Conservation (phyloP, 202 grass and related monocot genomes). For the Carex arenaria region DNA sequence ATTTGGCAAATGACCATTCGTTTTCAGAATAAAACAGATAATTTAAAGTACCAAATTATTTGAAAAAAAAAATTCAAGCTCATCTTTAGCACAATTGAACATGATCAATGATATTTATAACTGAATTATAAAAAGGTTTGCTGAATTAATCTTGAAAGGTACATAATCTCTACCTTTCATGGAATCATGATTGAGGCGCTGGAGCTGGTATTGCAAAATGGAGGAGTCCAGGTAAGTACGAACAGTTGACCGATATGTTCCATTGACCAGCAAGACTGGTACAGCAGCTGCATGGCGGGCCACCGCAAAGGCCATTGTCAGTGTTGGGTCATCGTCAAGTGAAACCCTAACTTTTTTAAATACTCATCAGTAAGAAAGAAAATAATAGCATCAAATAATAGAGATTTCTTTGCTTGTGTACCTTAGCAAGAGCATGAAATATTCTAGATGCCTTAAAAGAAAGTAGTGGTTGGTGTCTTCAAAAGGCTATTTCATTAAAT, state of each 20-base stretch:
- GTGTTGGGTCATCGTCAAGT: conserved; percentile 62
- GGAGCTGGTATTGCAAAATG: conserved; percentile 84
- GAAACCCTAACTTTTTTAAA: conserved; percentile 41
- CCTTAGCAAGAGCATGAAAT: not conserved
- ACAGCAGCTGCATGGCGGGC: conserved; percentile 82
- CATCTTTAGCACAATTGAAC: not conserved
- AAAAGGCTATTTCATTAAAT: not conserved
- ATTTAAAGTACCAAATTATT: not conserved
- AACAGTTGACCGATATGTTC: conserved; percentile 88
- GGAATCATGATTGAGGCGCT: conserved; percentile 51
- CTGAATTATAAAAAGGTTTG: not conserved
- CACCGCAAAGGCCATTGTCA: conserved; percentile 93
- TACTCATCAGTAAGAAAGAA: conserved; percentile 20
- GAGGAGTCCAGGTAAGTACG: conserved; percentile 83
- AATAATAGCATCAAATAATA: not conserved
- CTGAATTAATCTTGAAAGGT: not conserved
- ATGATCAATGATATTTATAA: not conserved
- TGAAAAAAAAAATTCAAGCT: not conserved
- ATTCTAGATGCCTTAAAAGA: not conserved
- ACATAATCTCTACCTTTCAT: conserved; percentile 58
- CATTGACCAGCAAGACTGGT: conserved; percentile 89
- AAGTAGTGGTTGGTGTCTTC: not conserved
- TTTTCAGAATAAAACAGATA: not conserved
- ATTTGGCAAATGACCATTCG: not conserved
- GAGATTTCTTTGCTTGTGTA: not conserved